phyloP scores from a whole-genome alignment of 768 basidiomycete genomes.

The Brasilioporus rufonigricans region DNA sequence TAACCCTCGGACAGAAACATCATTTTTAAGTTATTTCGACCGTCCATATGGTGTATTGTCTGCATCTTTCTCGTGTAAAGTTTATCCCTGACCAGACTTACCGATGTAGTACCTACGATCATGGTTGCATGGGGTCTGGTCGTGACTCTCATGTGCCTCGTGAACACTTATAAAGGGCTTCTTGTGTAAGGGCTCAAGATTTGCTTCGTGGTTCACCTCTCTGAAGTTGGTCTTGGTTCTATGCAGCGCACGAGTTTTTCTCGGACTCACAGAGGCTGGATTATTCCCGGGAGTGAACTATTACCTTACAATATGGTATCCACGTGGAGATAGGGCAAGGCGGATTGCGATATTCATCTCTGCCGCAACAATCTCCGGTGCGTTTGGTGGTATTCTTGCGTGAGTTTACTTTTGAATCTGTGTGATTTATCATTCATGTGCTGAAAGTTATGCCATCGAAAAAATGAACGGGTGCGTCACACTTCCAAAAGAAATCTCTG shows the following conservation, averaged over 20 bases:
- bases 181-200: not conserved
- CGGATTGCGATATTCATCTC: not conserved
- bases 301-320: not conserved
- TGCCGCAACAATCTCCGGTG: not conserved
- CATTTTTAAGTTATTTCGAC: not conserved
- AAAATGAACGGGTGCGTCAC: not conserved
- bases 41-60: not conserved
- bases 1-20: not conserved
- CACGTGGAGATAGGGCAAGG: not conserved
- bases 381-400: not conserved
- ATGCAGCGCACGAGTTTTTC: not conserved
- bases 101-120: not conserved
- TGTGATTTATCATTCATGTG: not conserved
- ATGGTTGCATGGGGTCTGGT: not conserved
- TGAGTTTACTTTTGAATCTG: not conserved
- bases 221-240: not conserved
- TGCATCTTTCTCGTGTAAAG: not conserved
- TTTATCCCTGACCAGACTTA: not conserved
- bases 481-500: not conserved
- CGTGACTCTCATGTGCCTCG: not conserved
- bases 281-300: not conserved
- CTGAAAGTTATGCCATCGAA: not conserved
- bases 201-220: not conserved
- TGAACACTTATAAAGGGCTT: not conserved
- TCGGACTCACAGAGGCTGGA: not conserved